Conservation (phyloP, 192 early-diverging fungal species). For the Hyaloraphidium curvatum region DNA sequence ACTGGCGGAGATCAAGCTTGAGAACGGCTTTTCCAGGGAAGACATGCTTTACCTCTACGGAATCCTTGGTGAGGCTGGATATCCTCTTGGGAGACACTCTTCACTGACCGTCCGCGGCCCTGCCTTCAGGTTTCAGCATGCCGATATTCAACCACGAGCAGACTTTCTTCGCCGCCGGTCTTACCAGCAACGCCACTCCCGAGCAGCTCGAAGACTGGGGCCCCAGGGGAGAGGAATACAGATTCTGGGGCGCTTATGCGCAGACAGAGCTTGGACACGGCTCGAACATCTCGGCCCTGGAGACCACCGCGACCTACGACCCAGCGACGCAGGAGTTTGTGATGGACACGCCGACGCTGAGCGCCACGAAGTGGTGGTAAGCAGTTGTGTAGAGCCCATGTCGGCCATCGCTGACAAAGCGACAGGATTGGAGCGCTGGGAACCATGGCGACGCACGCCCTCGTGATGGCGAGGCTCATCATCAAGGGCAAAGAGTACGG, state of each 20-base stretch:
- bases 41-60: neutral
- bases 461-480: slow-evolving; percentile 67
- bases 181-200: slow-evolving; percentile 45
- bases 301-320: slow-evolving; percentile 69
- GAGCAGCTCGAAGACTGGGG: slow-evolving; percentile 67
- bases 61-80: slow-evolving; percentile 1
- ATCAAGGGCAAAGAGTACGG: slow-evolving; percentile 54
- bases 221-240: slow-evolving; percentile 43
- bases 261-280: slow-evolving; percentile 75
- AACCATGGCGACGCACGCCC: slow-evolving; percentile 56
- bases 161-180: slow-evolving; percentile 60
- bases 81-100: no score
- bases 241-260: slow-evolving; percentile 72
- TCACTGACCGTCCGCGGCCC: no score
- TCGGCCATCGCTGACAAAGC: slow-evolving; percentile 11
- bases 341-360: slow-evolving; percentile 55
- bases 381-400: slow-evolving; percentile 63
- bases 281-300: slow-evolving; percentile 77
- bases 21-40: slow-evolving; percentile 4
- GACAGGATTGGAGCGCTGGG: slow-evolving; percentile 40
- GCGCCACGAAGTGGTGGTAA: slow-evolving; percentile 74
- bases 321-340: slow-evolving; percentile 74
- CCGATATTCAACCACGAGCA: slow-evolving; percentile 35
- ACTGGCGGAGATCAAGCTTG: slow-evolving; percentile 41
- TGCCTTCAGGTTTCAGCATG: slow-evolving; percentile 13